Base-by-base conservation (phyloP, 768 basidiomycete genomes). In the Paxillus ammoniavirescens region DNA sequence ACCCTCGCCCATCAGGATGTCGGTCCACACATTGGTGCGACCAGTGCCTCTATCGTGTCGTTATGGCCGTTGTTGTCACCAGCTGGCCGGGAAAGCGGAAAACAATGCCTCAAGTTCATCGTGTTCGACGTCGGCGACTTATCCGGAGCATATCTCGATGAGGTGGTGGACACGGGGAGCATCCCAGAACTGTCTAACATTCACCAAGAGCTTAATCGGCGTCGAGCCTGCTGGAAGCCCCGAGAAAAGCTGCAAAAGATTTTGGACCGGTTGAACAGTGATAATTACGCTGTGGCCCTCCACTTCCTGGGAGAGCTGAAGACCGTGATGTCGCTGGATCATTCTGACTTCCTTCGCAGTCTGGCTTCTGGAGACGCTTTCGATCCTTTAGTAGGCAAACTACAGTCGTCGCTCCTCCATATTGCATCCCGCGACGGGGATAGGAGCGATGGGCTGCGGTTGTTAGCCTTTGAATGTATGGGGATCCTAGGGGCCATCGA, bases 401-500 rank as follows among this genome's bases (percentile, higher is more conserved):
- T 93, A 47, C 73, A 94, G 51, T 76, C 80, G 2, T 76, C 80
- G 3, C 71, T 98, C 3, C 79, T 95, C 49, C 67, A 77, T 14
- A 83, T 86, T 0, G 87, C 89, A 0, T 83, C 83, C 49, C 82
- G 91, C 8, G 93, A 96, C 57, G 86, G 85, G 1, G 91, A 95
- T 45, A 83, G 80, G 6, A 78, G 79, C 5, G 88, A 94, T 42
- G 63, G 76, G 1, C 63, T 93, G 8, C 84, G 85, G 15, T 72
- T 82, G 41, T 69, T 90, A 17, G 88, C 93, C 1, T 94, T 87
- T 64, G 91, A 97, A 64, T 97, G 92, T 65, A 83, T 98, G 51
- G 93, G 95, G 2, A 81, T 91, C 18, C 72, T 98, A 12, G 97
- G 97, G 6, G 97, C 97, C 2, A 79, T 95, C 15, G 97, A 99